Evolutionary conservation across 1,139 yeast genomes (phyloP), one percentile per base, ranked within the genome.

Genomic region (Hemisphaericaspora subhashii): DNA sequence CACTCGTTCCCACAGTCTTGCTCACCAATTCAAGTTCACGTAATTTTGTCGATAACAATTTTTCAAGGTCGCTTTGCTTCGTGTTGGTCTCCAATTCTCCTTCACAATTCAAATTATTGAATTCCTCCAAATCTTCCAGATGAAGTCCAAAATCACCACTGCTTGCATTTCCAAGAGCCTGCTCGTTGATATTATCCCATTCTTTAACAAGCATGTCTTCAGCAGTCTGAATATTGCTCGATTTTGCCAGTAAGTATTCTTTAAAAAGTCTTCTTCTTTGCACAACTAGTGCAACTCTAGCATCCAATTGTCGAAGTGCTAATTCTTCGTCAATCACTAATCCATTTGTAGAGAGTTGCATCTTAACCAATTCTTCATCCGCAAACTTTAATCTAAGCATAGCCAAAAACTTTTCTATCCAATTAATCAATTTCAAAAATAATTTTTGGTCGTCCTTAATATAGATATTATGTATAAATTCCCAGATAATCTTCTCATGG

Each of bases 391-490:
- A 74, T 37, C 81, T 70, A 31, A 88, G 64, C 37, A 86, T 73
- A 5, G 60, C 58, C 33, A 84, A 69, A 45, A 86, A 74, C 30
- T 62, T 61, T 46, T 77, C 77, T 27, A 75, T 62, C 96, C 97
- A 90, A 12, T 63, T 61, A 36, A 87, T 74, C 38, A 90, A 64
- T 10, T 81, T 81, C 41, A 80, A 77, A 58, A 90, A 90, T 3
- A 90, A 63, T 13, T 75, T 66, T 14, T 86, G 86, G 33, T 81
- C 75, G 54, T 90, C 97, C 46, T 85, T 79, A 17, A 72, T 53
- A 58, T 89, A 89, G 18, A 89, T 76, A 40, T 83, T 81, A 53
- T 87, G 90, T 42, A 90, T 69, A 52, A 90, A 90, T 41, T 68
- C 68, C 72, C 86, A 88, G 38, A 86, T 72, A 11, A 82, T 70